Evolutionary conservation across 2,329 filamentous ascomycete species (phyloP).

Genomic region (Paraphaeosphaeria sporulosa): DNA sequence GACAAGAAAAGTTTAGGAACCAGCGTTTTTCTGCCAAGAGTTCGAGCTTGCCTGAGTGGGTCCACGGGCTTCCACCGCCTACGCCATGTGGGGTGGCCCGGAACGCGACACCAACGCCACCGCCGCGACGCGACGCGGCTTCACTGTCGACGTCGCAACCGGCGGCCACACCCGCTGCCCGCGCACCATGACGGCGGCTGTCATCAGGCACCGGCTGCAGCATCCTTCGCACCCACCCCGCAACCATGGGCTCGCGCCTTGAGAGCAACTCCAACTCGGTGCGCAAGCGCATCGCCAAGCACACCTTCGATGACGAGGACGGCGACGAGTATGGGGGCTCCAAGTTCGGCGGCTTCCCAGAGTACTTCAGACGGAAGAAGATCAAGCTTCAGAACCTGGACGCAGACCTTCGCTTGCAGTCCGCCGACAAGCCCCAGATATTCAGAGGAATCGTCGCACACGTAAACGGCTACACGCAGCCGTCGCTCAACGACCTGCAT

Average conservation of each 20-base stretch:
- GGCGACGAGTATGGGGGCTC: slow-evolving; percentile 93
- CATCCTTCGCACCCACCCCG: slow-evolving; percentile 17
- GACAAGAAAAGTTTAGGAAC: slow-evolving; percentile 21
- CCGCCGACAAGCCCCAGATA: slow-evolving; percentile 76
- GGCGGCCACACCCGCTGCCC: slow-evolving; percentile 8
- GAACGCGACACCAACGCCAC: slow-evolving; percentile 23
- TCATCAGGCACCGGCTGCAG: slow-evolving; percentile 23
- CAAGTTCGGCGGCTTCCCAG: slow-evolving; percentile 84
- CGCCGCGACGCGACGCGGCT: slow-evolving; percentile 21
- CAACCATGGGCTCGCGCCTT: slow-evolving; percentile 68
- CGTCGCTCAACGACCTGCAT: slow-evolving; percentile 88
- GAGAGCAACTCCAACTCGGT: slow-evolving; percentile 66
- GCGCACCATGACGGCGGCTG: slow-evolving; percentile 37
- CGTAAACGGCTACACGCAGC: slow-evolving; percentile 95
- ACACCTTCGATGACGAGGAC: slow-evolving; percentile 79
- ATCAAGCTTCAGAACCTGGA: slow-evolving; percentile 97
- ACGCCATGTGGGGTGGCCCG: slow-evolving; percentile 7
- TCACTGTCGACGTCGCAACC: slow-evolving; percentile 17
- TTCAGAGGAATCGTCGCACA: slow-evolving; percentile 92
- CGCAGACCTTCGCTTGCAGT: slow-evolving; percentile 75
- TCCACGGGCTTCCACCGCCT: slow-evolving; percentile 31
- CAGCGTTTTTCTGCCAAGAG: slow-evolving; percentile 30
- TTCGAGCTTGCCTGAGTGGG: neutral
- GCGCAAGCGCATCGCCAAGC: slow-evolving; percentile 69
- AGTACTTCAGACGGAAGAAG: slow-evolving; percentile 96